These are phyloP conservation scores for Pneumocystis wakefieldiae DNA, from an alignment of 1,139 yeast species.

Conservation along the genomic window DNA sequence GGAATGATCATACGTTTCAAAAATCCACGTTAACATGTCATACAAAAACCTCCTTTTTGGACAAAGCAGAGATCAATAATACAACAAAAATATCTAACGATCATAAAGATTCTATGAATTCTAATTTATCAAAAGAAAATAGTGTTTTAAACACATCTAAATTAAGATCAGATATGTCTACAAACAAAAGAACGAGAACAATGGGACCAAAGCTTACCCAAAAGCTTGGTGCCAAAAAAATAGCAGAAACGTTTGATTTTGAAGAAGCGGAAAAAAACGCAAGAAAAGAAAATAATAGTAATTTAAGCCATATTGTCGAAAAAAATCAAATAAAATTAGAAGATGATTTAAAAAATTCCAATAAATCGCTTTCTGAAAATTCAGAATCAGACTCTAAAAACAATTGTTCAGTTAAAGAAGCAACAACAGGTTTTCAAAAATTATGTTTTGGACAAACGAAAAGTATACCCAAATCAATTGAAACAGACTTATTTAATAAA, in stretches of 20 bases:
- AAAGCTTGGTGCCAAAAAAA: constrained; percentile 29
- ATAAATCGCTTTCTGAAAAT: not conserved
- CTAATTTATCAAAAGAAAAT: constrained; percentile 10
- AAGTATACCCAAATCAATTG: constrained; percentile 24
- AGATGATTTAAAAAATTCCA: not conserved
- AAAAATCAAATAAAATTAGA: constrained; percentile 15
- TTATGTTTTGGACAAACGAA: constrained; percentile 74
- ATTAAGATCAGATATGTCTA: constrained; percentile 17
- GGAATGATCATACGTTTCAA: constrained; percentile 59
- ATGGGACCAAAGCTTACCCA: constrained; percentile 22
- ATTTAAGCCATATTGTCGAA: not conserved
- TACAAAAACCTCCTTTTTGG: constrained; percentile 24
- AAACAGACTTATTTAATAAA: constrained; percentile 11
- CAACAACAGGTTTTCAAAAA: constrained; percentile 44
- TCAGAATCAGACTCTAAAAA: not conserved
- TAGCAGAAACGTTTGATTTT: constrained; percentile 49
- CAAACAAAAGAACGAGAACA: constrained; percentile 17
- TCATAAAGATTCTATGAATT: constrained; percentile 14
- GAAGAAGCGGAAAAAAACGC: constrained; percentile 36
- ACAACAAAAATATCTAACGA: constrained; percentile 9
- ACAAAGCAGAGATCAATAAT: constrained; percentile 16
- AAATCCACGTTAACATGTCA: constrained; percentile 40
- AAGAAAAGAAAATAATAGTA: not conserved
- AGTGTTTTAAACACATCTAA: constrained; percentile 19
- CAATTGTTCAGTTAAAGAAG: not conserved